Evolutionary conservation across 2,329 filamentous ascomycete species (phyloP).

Genomic region (Ascochyta rabiei): DNA sequence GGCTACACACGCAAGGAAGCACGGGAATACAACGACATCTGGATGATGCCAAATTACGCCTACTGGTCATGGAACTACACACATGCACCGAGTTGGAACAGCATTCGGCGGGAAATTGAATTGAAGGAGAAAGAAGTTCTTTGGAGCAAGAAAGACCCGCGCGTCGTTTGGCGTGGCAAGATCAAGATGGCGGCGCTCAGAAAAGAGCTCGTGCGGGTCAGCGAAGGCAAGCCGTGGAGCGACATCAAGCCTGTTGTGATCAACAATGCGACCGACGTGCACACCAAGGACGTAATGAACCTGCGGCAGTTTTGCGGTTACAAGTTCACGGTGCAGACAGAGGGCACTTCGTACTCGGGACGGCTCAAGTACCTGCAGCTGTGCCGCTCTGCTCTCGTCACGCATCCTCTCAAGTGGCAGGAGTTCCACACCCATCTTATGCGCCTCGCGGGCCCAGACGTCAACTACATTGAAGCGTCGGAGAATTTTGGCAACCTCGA

Average conservation of each 20-base stretch:
- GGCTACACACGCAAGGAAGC: slow-evolving; percentile 40
- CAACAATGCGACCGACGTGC: slow-evolving; percentile 36
- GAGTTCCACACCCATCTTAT: slow-evolving; percentile 45
- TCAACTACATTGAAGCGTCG: slow-evolving; percentile 42
- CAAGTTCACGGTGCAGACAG: slow-evolving; percentile 60
- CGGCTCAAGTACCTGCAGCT: slow-evolving; percentile 61
- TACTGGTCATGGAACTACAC: slow-evolving; percentile 47
- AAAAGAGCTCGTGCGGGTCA: slow-evolving; percentile 37
- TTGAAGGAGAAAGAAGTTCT: slow-evolving; percentile 28
- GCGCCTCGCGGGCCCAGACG: slow-evolving; percentile 36
- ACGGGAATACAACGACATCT: slow-evolving; percentile 37
- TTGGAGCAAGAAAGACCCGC: slow-evolving; percentile 39
- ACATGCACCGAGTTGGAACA: slow-evolving; percentile 44
- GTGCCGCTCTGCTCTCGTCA: slow-evolving; percentile 48
- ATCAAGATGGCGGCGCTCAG: slow-evolving; percentile 41
- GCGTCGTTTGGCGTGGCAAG: slow-evolving; percentile 43
- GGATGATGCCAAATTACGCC: slow-evolving; percentile 46
- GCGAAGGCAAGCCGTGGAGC: slow-evolving; percentile 39
- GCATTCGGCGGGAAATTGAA: slow-evolving; percentile 37
- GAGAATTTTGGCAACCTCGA: slow-evolving; percentile 42
- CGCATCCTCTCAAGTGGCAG: slow-evolving; percentile 43
- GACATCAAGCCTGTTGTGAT: slow-evolving; percentile 45
- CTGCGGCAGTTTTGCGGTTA: slow-evolving; percentile 49
- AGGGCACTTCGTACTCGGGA: slow-evolving; percentile 61
- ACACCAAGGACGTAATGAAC: slow-evolving; percentile 45